These are phyloP conservation scores for Domatiomyces globalis DNA, from an alignment of 2,329 filamentous ascomycete species.

Conservation along the genomic window DNA sequence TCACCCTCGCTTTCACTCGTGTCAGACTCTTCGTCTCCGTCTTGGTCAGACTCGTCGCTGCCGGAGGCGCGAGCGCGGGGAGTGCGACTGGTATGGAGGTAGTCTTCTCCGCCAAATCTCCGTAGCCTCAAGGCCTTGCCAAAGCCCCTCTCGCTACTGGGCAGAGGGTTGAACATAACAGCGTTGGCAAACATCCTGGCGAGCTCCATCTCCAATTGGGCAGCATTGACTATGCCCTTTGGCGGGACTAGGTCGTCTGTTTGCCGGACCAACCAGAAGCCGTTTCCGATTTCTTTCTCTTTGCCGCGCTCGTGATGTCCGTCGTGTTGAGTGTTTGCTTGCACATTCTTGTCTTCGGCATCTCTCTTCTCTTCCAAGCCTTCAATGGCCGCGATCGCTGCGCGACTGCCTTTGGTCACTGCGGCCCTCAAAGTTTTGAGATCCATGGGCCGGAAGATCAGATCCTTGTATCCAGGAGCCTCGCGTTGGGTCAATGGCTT, in stretches of 20 bases:
- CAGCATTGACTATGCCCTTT: conserved; percentile 79
- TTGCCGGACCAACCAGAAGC: conserved; percentile 34
- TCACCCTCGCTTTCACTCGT: conserved; percentile 34
- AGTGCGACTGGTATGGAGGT: conserved; percentile 25
- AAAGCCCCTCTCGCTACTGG: conserved; percentile 46
- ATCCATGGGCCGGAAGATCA: conserved; percentile 62
- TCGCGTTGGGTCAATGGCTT: conserved; percentile 60
- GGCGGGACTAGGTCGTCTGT: conserved; percentile 70
- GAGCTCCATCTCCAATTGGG: conserved; percentile 81
- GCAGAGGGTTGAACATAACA: conserved; percentile 93
- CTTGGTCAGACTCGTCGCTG: background rate
- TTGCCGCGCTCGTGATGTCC: conserved; percentile 16
- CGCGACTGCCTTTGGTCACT: conserved; percentile 39
- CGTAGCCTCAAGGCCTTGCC: conserved; percentile 42
- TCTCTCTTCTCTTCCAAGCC: conserved; percentile 35
- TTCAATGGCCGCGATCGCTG: conserved; percentile 31
- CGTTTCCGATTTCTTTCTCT: conserved; percentile 25
- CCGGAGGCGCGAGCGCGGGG: conserved; percentile 22
- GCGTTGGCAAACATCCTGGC: conserved; percentile 97
- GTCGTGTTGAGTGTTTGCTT: conserved; percentile 21
- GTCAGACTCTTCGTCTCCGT: conserved; percentile 31
- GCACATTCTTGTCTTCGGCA: conserved; percentile 8
- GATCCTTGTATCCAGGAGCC: conserved; percentile 59
- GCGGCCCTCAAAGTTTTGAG: conserved; percentile 64
- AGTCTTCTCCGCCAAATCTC: conserved; percentile 17